These are phyloP conservation scores for Penicillium sp. DNA, from an alignment of 2,329 filamentous ascomycete genomes.

Conservation along the genomic window DNA sequence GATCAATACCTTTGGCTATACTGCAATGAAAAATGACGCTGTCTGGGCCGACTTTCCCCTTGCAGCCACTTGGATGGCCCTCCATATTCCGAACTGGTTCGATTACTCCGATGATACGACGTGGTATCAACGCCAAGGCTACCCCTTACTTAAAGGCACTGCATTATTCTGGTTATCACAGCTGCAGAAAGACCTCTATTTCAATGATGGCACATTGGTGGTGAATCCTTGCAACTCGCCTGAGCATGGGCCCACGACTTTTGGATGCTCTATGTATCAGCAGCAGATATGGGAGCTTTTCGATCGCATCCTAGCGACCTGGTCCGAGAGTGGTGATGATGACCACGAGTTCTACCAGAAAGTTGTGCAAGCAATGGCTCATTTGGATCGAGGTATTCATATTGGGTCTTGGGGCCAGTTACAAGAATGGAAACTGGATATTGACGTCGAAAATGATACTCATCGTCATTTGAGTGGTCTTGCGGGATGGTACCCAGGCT, in stretches of 20 bases:
- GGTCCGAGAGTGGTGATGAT: conserved; percentile 35
- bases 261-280: conserved; percentile 29
- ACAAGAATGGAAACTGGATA: conserved; percentile 54
- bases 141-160: conserved; percentile 56
- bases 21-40: conserved; percentile 50
- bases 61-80: conserved; percentile 59
- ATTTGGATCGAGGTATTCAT: conserved; percentile 32
- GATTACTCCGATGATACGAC: conserved; percentile 52
- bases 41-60: conserved; percentile 41
- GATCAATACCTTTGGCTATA: conserved; percentile 61
- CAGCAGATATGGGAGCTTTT: conserved; percentile 42
- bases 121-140: conserved; percentile 51
- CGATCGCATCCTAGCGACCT: conserved; percentile 37
- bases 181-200: conserved; percentile 53
- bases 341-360: conserved; percentile 7
- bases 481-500: conserved; percentile 58
- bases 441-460: conserved; percentile 45
- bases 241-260: conserved; percentile 53
- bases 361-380: conserved; percentile 6
- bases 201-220: conserved; percentile 54
- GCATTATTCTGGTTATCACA: conserved; percentile 59
- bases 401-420: conserved; percentile 47
- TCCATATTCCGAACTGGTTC: conserved; percentile 59
- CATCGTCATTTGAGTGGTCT: conserved; percentile 60
- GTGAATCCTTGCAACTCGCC: conserved; percentile 62